A percentile compares a stretch with the other conserved stretches of the same genome.
These are phyloP conservation scores for Gracilaria vermiculophylla DNA, from an alignment of 23 red algal species.

Conservation along the genomic window DNA sequence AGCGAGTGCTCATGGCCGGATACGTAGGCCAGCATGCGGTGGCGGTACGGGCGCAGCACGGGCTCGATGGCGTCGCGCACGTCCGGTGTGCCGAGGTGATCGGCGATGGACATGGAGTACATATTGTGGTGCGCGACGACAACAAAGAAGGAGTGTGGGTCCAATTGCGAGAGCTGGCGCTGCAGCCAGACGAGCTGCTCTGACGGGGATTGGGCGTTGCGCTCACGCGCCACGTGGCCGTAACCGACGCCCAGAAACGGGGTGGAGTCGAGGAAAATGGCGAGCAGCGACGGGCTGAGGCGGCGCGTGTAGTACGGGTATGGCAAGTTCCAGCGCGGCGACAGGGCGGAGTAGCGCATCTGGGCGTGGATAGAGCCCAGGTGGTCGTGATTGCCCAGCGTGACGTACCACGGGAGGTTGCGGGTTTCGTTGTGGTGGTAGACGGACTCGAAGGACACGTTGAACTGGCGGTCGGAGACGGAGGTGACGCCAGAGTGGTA, in stretches of 20 bases:
- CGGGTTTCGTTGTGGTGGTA: conserved; percentile 14
- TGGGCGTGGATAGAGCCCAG: conserved; percentile 54
- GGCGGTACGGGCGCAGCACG: conserved; percentile 19
- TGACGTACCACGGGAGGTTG: conserved; percentile 45
- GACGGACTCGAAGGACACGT: conserved; percentile 59
- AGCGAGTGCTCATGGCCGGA: conserved; percentile 80
- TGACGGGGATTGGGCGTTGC: neutral
- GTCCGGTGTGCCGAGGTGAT: conserved; percentile 34
- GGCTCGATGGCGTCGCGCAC: conserved; percentile 50
- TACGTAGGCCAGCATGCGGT: conserved; percentile 50
- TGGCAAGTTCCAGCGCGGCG: conserved; percentile 72
- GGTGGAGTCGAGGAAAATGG: conserved; percentile 72
- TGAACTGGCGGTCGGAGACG: conserved; percentile 48
- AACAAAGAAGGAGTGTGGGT: neutral
- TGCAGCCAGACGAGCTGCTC: conserved; percentile 61
- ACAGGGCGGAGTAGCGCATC: conserved; percentile 34
- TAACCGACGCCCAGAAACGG: conserved; percentile 48
- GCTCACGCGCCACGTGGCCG: conserved; percentile 30
- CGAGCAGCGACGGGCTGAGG: neutral
- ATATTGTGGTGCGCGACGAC: conserved; percentile 78
- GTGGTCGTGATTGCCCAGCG: conserved; percentile 83
- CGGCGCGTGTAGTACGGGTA: conserved; percentile 20
- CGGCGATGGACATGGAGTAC: conserved; percentile 57
- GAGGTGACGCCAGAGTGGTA: conserved; percentile 55
- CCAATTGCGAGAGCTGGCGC: neutral